Percentiles rank a stretch among this genome's conserved stretches.
Evolutionary conservation across 2,329 filamentous ascomycete genomes (phyloP).

Genomic region (Bipolaris oryzae): DNA sequence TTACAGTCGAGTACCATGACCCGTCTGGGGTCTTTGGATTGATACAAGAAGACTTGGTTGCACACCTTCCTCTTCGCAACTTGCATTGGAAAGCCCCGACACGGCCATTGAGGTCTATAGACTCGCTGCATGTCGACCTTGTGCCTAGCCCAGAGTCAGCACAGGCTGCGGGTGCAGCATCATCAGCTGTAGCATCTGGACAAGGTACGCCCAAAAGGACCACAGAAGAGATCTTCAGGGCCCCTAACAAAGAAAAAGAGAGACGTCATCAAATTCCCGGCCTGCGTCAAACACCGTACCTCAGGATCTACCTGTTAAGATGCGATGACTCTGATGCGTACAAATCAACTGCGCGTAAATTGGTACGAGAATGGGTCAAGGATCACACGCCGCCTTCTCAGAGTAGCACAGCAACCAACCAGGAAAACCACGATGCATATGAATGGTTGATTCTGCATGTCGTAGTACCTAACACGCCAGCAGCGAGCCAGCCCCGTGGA

Average conservation of each 20-base stretch:
- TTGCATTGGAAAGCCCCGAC: slow-evolving; percentile 97
- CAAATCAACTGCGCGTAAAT: slow-evolving; percentile 76
- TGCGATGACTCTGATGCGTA: slow-evolving; percentile 97
- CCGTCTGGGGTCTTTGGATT: slow-evolving; percentile 86
- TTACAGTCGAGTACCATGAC: slow-evolving; percentile 90
- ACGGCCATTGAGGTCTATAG: slow-evolving; percentile 89
- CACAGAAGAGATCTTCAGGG: slow-evolving; percentile 35
- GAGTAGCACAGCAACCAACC: slow-evolving; percentile 65
- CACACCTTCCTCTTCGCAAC: slow-evolving; percentile 83
- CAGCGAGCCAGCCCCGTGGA: slow-evolving; percentile 76
- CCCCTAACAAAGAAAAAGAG: slow-evolving; percentile 50
- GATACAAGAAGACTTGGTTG: slow-evolving; percentile 75
- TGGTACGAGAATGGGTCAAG: slow-evolving; percentile 91
- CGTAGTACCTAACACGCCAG: slow-evolving; percentile 82
- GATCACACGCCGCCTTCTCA: slow-evolving; percentile 65
- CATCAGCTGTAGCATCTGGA: slow-evolving; percentile 27
- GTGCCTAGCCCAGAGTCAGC: slow-evolving; percentile 62
- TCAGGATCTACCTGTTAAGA: slow-evolving; percentile 86
- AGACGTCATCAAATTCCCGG: slow-evolving; percentile 95
- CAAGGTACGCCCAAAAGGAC: slow-evolving; percentile 27
- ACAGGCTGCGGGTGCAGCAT: slow-evolving; percentile 39
- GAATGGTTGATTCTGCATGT: slow-evolving; percentile 96
- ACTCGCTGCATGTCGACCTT: slow-evolving; percentile 88
- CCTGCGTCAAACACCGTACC: slow-evolving; percentile 86
- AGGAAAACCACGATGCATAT: slow-evolving; percentile 94